Evolutionary conservation across 306 rosid genomes (phyloP).

Genomic region (Lotus japonicus): DNA sequence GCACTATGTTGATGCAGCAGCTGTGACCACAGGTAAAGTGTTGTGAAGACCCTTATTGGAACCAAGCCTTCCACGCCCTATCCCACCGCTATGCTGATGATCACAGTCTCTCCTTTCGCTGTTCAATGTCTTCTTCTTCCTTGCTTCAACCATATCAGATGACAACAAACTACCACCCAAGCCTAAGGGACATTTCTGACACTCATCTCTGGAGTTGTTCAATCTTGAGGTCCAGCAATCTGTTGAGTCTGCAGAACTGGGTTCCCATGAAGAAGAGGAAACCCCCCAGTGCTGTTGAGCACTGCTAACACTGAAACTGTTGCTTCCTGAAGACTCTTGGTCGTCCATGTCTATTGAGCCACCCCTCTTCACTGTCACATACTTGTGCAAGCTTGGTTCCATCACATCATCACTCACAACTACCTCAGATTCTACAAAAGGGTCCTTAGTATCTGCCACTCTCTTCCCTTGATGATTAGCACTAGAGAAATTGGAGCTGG

Average conservation of each 20-base stretch:
- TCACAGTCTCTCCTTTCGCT: constrained; percentile 49
- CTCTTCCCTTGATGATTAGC: constrained; percentile 27
- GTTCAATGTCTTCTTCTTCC: constrained; percentile 19
- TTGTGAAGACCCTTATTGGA: constrained; percentile 31
- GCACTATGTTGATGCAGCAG: constrained; percentile 40
- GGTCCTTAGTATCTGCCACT: constrained; percentile 31
- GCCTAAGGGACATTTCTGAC: constrained; percentile 18
- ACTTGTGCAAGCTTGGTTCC: constrained; percentile 93
- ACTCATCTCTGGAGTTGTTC: constrained; percentile 31
- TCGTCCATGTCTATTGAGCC: constrained; percentile 68
- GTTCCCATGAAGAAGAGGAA: constrained; percentile 70
- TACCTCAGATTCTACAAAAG: constrained; percentile 82
- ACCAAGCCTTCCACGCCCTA: constrained; percentile 73
- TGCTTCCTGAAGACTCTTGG: constrained; percentile 89
- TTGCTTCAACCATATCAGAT: constrained; percentile 10
- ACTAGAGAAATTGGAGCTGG: constrained; percentile 43
- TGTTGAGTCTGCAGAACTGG: constrained; percentile 73
- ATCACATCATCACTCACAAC: constrained; percentile 58
- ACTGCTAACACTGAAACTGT: constrained; percentile 56
- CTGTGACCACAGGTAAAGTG: constrained; percentile 26
- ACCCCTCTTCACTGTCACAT: constrained; percentile 84
- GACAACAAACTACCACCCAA: constrained; percentile 4
- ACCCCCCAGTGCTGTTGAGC: constrained; percentile 44
- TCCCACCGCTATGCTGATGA: constrained; percentile 53
- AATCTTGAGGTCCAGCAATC: constrained; percentile 66